These are phyloP conservation scores for Carnegiea gigantea DNA, from an alignment of 179 eudicot species.

Conservation along the genomic window DNA sequence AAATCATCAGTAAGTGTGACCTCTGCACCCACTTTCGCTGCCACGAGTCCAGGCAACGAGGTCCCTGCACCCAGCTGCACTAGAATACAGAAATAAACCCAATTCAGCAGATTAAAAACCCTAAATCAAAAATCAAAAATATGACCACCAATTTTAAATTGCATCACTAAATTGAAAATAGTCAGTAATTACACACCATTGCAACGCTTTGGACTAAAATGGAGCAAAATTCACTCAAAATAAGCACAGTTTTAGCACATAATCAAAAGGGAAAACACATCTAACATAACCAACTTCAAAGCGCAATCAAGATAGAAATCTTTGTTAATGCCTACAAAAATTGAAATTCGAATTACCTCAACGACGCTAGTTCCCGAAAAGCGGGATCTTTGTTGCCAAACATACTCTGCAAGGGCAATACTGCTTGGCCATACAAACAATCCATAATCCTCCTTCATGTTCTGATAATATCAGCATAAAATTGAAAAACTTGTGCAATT, in stretches of 20 bases:
- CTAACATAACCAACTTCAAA: too few relatives aligned
- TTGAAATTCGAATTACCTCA: slow-evolving; percentile 49
- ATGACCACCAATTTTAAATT: not conserved
- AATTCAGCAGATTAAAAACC: not conserved
- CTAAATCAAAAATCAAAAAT: not conserved
- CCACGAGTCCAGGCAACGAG: slow-evolving; percentile 89
- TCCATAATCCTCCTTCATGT: slow-evolving; percentile 83
- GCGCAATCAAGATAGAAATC: too few relatives aligned
- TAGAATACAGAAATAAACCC: slow-evolving; percentile 3
- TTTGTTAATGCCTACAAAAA: not conserved
- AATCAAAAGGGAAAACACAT: not conserved
- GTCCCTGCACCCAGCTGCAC: slow-evolving; percentile 94
- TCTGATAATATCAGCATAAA: slow-evolving; percentile 34
- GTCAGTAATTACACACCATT: not conserved
- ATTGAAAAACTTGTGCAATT: not conserved
- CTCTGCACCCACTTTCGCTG: slow-evolving; percentile 81
- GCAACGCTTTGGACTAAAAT: not conserved
- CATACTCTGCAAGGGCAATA: slow-evolving; percentile 77
- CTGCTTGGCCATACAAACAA: slow-evolving; percentile 93
- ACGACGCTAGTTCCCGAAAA: slow-evolving; percentile 55
- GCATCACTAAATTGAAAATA: not conserved
- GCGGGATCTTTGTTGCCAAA: slow-evolving; percentile 79
- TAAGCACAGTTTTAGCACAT: not conserved
- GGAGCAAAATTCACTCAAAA: not conserved
- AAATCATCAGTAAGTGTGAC: slow-evolving; percentile 77